Base-by-base conservation (phyloP, 495 filamentous ascomycete species). In the Podospora pseudoanserina region DNA sequence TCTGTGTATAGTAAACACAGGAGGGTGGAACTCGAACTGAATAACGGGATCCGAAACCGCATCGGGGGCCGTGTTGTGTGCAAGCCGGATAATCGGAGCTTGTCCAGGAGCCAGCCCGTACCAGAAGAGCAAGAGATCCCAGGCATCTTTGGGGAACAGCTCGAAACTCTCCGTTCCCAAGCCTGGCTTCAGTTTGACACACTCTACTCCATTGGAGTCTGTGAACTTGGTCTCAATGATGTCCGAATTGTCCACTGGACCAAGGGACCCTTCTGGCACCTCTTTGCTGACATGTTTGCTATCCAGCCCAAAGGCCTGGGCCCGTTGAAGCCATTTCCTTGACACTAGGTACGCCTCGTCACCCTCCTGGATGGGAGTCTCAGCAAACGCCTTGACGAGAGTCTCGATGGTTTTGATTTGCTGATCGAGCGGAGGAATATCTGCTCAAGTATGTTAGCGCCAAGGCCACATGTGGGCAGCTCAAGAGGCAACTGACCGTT, bases 191-290 rank as follows among this genome's bases (percentile, higher is more conserved):
- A 99, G 78, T 9, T 92, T 89, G 19, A 96, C 86, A 70, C 93
- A 97, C 2, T 82, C 79, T 16, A 89, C 74, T 15, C 75, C 77
- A 13, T 67, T 71, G n/a, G 75, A 72, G 66, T 85, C 81, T 27
- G 76, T 77, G 68, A 86, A 80, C 19, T 84, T 78, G 65, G 82
- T 76, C 39, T 79, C 72, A 60, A 86, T 84, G 67, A 89, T 86
- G 70, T 92, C 91, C 5, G 91, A 87, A 75, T 97, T 98, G 79
- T 97, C 93, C 32, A 98, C 88, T 0, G 92, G 92, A 2, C 93
- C 93, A 44, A 95, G 84, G 13, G 88, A 82, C 13, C 85, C 87
- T 66, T 91, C 88, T 34, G 78, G 68, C 4, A 84, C 81, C 60
- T 87, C 85, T 72, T 93, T 91, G 70, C 84, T 85, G 16, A 80